These are phyloP conservation scores for Ceratobasidium sp. DNA, from an alignment of 1,284 basidiomycete species.

Conservation along the genomic window DNA sequence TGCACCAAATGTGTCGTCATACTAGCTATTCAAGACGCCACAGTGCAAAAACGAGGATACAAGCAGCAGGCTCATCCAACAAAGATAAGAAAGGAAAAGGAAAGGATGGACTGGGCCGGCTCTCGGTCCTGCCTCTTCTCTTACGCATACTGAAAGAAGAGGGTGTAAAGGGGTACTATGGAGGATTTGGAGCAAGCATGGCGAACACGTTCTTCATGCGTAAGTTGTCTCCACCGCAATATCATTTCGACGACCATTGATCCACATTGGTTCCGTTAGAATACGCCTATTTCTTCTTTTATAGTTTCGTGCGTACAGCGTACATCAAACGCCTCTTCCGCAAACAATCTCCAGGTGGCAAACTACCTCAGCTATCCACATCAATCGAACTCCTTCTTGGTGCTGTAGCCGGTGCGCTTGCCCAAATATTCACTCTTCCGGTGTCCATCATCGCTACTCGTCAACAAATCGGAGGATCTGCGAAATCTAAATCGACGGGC, in stretches of 20 bases:
- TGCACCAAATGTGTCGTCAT: neutral
- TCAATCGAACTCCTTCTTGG: constrained; percentile 87
- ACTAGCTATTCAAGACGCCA: neutral
- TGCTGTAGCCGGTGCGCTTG: constrained; percentile 90
- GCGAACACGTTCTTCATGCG: constrained; percentile 97
- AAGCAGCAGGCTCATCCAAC: constrained; percentile 61
- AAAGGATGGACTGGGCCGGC: constrained; percentile 54
- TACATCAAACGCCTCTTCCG: constrained; percentile 75
- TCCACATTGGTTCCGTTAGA: constrained; percentile 59
- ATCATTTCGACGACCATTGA: neutral
- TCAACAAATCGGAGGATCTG: constrained; percentile 72
- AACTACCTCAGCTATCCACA: constrained; percentile 69
- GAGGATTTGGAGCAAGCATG: constrained; percentile 97
- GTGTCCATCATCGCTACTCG: constrained; percentile 97
- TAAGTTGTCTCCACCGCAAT: constrained; percentile 57
- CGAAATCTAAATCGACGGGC: constrained; percentile 44
- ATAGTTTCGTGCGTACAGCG: constrained; percentile 85
- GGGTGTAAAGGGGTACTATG: constrained; percentile 84
- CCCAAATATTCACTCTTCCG: constrained; percentile 98
- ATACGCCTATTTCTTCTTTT: constrained; percentile 99
- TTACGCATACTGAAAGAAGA: constrained; percentile 78
- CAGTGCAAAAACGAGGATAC: constrained; percentile 95
- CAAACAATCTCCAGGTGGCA: constrained; percentile 61
- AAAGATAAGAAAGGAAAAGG: constrained; percentile 58
- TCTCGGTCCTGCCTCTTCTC: constrained; percentile 72